Evolutionary conservation across 1,284 basidiomycete genomes (phyloP).

Genomic region (Ganoderma meredithae): DNA sequence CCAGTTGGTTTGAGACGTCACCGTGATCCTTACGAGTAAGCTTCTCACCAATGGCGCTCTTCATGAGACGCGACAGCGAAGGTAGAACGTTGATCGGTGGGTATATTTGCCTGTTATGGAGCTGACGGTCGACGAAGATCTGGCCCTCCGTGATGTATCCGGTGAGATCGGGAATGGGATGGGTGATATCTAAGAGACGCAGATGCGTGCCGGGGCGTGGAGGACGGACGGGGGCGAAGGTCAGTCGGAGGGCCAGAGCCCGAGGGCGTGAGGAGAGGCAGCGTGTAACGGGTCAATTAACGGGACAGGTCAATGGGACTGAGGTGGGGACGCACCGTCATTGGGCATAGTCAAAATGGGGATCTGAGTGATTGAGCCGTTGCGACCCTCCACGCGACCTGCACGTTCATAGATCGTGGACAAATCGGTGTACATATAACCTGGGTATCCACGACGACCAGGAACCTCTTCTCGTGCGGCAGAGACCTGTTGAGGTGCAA

Average conservation of each 20-base stretch:
- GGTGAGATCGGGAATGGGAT: constrained; percentile 99
- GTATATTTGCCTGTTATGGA: constrained; percentile 97
- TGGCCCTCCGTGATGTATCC: constrained; percentile 99
- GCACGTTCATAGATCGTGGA: constrained; percentile 99
- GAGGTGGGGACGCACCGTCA: constrained; percentile 73
- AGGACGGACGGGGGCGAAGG: constrained; percentile 11
- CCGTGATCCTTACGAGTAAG: constrained; percentile 98
- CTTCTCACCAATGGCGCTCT: constrained; percentile 98
- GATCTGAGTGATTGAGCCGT: constrained; percentile 99
- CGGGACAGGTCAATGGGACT: constrained; percentile 1
- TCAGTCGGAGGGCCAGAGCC: constrained; percentile 11
- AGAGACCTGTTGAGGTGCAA: constrained; percentile 70
- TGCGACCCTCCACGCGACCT: constrained; percentile 96
- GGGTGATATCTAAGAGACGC: constrained; percentile 87
- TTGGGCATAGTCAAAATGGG: constrained; percentile 99
- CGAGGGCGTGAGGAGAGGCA: not conserved
- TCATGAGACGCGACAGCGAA: constrained; percentile 99
- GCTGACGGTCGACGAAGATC: constrained; percentile 96
- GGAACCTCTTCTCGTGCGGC: constrained; percentile 99
- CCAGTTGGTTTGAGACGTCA: constrained; percentile 98
- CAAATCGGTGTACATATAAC: constrained; percentile 99
- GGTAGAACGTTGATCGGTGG: constrained; percentile 99
- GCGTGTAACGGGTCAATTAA: constrained; percentile 24
- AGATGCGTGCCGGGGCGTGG: constrained; percentile 25
- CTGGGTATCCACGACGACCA: constrained; percentile 99